Base-by-base conservation (phyloP, 495 filamentous ascomycete species). In the Penicillium verhagenii region DNA sequence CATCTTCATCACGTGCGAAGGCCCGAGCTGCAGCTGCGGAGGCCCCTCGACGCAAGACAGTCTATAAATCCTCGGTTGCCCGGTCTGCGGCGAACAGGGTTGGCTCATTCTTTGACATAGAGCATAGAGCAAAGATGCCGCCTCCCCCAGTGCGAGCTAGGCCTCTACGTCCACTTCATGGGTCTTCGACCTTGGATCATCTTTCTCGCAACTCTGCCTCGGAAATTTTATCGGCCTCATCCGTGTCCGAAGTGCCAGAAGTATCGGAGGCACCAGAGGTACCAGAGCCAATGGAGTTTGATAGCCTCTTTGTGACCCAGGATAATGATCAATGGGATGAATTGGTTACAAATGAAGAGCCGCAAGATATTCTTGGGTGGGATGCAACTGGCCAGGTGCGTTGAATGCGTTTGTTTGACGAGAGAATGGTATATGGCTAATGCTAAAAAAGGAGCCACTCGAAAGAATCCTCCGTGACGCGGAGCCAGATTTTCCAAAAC, bases 311-410 rank as follows among this genome's bases (percentile, higher is more conserved):
- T 60, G 81, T 96, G 19, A 80, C 83, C 14, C 80, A 80, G 33
- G 87, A 91, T 53, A 89, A 93, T 58, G 86, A 91, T 58, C 75
- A 80, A 59, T 97, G 92, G 92, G 90, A 94, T 67, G 91, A 91
- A 2, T 77, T 84, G 31, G 84, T 89, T 50, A 82, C 86, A 18
- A 84, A 88, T 16, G 86, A 86, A 49, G 86, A 91, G 38, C 63
- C 61, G 78, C 85, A 91, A 37, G 90, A 88, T 53, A 86, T 83
- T 46, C 76, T 96, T 26, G 85, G 86, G 25, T 97, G 92, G 92
- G 86, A 96, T 74, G 82, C 85, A 10, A 88, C 81, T 20, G 79
- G 80, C 16, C 63, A 68, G 53, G 73, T 74, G 62, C 53, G 65
- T 62, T 16, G 9, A 2, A 20, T n/a, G 24, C 33, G 4, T 21